Conservation (phyloP, 2,329 filamentous ascomycete genomes). For the Arthrobotrys sinensis region DNA sequence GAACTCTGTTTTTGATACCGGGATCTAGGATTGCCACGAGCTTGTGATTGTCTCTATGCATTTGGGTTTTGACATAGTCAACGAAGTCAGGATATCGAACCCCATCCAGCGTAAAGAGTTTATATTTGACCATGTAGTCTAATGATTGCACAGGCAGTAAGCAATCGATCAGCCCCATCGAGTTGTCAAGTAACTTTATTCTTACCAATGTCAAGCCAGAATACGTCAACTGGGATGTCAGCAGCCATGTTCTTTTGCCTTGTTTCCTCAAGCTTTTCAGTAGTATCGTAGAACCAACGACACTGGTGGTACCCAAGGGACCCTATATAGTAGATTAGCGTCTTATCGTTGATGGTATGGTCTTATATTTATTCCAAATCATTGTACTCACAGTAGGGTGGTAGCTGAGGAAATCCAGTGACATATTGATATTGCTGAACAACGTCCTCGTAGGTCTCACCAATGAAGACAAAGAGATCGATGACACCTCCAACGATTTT, state of each 20-base stretch:
- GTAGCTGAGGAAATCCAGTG: conserved; percentile 46
- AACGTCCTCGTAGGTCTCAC: conserved; percentile 49
- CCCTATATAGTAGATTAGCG: conserved; percentile 6
- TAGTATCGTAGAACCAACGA: conserved; percentile 77
- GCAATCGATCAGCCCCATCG: background rate
- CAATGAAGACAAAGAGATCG: conserved; percentile 56
- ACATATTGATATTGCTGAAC: conserved; percentile 46
- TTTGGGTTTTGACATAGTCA: conserved; percentile 25
- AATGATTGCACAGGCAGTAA: background rate
- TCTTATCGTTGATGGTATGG: no score
- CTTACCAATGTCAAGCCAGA: conserved; percentile 60
- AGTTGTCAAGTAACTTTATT: no score
- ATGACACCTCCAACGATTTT: conserved; percentile 54
- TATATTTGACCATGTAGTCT: conserved; percentile 57
- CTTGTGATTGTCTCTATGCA: conserved; percentile 50
- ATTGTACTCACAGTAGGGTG: conserved; percentile 50
- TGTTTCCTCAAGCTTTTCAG: conserved; percentile 28
- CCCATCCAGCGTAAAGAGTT: conserved; percentile 51
- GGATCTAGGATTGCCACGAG: conserved; percentile 57
- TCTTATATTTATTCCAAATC: background rate
- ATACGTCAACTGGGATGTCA: conserved; percentile 50
- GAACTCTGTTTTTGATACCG: conserved; percentile 43
- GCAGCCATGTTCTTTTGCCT: conserved; percentile 38
- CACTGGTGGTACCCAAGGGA: conserved; percentile 85
- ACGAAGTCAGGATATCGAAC: conserved; percentile 41